Percentiles rank a stretch among this genome's conserved stretches.
Evolutionary conservation across 768 basidiomycete genomes (phyloP).

Genomic region (Lactarius psammicola): DNA sequence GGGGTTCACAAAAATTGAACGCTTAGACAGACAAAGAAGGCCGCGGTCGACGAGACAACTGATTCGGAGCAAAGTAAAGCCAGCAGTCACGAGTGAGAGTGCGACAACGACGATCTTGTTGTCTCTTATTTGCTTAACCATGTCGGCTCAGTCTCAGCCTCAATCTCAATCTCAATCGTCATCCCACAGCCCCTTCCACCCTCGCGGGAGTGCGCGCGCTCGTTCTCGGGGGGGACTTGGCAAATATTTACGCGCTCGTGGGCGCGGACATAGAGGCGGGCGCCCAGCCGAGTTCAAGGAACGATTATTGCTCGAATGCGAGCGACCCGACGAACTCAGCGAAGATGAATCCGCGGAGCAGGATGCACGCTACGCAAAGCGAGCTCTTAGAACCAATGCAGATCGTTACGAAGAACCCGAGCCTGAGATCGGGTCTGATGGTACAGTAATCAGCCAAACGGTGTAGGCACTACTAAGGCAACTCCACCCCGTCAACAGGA

Average conservation of each 20-base stretch:
- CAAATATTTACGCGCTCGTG: constrained; percentile 71
- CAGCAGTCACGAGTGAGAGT: neutral
- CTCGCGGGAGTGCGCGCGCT: constrained; percentile 46
- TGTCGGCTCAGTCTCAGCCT: neutral
- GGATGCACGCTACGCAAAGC: constrained; percentile 50
- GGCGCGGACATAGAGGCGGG: constrained; percentile 56
- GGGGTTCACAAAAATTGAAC: neutral
- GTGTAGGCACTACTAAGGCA: neutral
- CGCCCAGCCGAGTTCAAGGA: constrained; percentile 66
- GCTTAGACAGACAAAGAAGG: constrained; percentile 4
- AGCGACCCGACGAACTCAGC: constrained; percentile 41
- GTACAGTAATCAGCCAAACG: constrained; percentile 37
- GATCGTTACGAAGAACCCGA: constrained; percentile 74
- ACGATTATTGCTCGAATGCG: constrained; percentile 61
- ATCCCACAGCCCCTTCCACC: neutral
- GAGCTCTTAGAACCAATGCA: constrained; percentile 64
- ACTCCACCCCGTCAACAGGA: constrained; percentile 40
- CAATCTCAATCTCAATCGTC: neutral
- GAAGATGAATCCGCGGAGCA: constrained; percentile 52
- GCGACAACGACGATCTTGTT: constrained; percentile 9
- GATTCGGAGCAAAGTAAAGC: neutral
- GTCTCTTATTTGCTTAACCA: constrained; percentile 8
- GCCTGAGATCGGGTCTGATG: constrained; percentile 68
- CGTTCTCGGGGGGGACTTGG: constrained; percentile 67
- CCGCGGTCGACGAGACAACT: neutral